phyloP scores from a whole-genome alignment of 257 asterid genomes.

The Nyctanthes arbortristis region DNA sequence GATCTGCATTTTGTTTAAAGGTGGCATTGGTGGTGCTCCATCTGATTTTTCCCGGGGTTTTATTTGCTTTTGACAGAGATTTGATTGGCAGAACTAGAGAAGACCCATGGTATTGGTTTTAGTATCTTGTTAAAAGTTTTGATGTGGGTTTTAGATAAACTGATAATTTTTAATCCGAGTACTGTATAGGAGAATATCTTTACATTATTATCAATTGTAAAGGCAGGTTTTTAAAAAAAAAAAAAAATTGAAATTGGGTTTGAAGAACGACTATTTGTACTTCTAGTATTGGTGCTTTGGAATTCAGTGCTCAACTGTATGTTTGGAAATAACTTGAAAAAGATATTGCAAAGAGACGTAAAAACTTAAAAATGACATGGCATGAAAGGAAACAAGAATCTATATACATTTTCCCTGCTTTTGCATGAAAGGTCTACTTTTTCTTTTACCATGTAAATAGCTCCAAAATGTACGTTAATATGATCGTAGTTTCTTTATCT shows the following conservation, averaged over 20 bases:
- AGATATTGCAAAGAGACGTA: no score
- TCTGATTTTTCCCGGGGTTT: slow-evolving; percentile 57
- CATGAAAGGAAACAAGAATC: no score
- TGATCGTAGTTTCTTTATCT: no score
- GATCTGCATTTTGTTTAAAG: slow-evolving; percentile 74
- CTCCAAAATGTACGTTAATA: no score
- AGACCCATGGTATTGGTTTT: slow-evolving; percentile 67
- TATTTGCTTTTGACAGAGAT: slow-evolving; percentile 62
- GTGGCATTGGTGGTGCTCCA: slow-evolving; percentile 82
- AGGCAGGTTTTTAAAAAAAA: slow-evolving; percentile 7
- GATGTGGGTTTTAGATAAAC: slow-evolving; percentile 17
- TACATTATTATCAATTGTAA: not conserved
- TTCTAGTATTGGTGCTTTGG: not conserved
- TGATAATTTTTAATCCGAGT: slow-evolving; percentile 24
- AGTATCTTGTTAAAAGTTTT: not conserved
- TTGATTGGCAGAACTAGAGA: slow-evolving; percentile 59
- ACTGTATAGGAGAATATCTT: slow-evolving; percentile 6
- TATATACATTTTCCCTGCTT: no score
- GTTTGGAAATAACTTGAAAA: slow-evolving; percentile 6
- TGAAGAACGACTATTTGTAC: no score
- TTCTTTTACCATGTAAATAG: no score
- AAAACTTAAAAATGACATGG: no score
- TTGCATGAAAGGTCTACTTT: no score
- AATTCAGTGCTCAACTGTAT: slow-evolving; percentile 7
- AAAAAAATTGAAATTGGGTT: not conserved